Evolutionary conservation across 164 flowering plant species (phyloP), one percentile per base, ranked within the genome.

Genomic region (Tinospora cordifolia): DNA sequence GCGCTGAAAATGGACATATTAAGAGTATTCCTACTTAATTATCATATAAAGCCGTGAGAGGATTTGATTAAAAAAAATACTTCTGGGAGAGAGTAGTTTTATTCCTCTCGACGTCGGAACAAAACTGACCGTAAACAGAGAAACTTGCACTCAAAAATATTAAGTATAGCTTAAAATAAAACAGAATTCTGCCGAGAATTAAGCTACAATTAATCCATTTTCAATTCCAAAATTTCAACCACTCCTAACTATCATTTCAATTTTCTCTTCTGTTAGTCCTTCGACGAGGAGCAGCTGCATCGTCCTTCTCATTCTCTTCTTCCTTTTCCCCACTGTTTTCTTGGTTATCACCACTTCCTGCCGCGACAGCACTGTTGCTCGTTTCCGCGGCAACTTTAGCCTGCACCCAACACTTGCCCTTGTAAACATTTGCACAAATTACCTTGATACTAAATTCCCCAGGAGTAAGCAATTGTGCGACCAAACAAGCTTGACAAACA

Each of bases 181-280:
- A 21, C 60, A 54, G 60, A 54, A 6, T 54, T 54, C 60, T 51
- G 21, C 19, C 21, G 7, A 51, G 41, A 49, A n/a, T 14, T 68
- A 10, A 34, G 62, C 41, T 54, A 65, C 49, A 65, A 39, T 17
- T 38, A 39, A 68, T 49, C 27, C 30, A 46, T 41, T 68, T 58
- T 49, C 17, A 38, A 54, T 26, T 34, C 71, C 54, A 69, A 69
- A 69, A 34, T 57, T 38, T 69, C 63, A 59, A 68, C 39, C 64
- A 63, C 65, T 38, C n/a, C 36, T 12, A 54, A 21, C 5, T 19
- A 19, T 54, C 6, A 54, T 21, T 57, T 77, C 76, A 85, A 62
- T 67, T 77, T 39, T 88, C 90, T 67, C 90, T 82, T 75, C 90
- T 82, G 17, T 74, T 67, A 69, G 73, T 63, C 73, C 88, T 81